Percentiles rank a stretch among this genome's conserved stretches.
Evolutionary conservation across 129 eudicot species (phyloP).

Genomic region (Kitagawia praeruptora): DNA sequence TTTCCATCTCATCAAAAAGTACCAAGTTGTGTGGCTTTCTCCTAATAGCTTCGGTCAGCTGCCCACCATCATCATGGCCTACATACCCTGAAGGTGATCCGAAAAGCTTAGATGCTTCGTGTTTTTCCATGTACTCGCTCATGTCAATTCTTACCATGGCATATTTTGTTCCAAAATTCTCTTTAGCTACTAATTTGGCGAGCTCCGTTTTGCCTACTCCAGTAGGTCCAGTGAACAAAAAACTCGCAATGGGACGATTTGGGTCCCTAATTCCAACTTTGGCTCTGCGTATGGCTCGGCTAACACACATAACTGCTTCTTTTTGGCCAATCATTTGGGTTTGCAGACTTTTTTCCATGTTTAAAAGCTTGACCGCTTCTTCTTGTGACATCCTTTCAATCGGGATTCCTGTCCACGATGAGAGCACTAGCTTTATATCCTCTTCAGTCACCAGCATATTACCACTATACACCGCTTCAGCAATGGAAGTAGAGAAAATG

Average conservation of each 20-base stretch:
- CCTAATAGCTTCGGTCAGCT: slow-evolving; percentile 35
- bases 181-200: slow-evolving; percentile 9
- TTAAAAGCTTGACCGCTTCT: slow-evolving; percentile 2
- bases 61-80: slow-evolving; percentile 50
- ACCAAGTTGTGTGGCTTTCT: slow-evolving; percentile 34
- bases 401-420: slow-evolving; percentile 13
- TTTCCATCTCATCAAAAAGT: slow-evolving; percentile 49
- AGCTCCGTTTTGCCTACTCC: slow-evolving; percentile 16
- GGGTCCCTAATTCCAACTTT: slow-evolving; percentile 17
- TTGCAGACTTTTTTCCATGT: slow-evolving; percentile 11
- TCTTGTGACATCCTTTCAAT: slow-evolving; percentile 3
- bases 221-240: slow-evolving; percentile 17
- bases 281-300: too few species aligned
- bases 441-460: neutral
- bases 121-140: slow-evolving; percentile 11
- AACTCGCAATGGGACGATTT: slow-evolving; percentile 17
- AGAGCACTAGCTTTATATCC: neutral
- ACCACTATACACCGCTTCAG: slow-evolving; percentile 1
- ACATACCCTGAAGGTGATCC: slow-evolving; percentile 51
- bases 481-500: slow-evolving; percentile 2
- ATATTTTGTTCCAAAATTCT: slow-evolving; percentile 17
- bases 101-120: slow-evolving; percentile 33
- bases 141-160: slow-evolving; percentile 11
- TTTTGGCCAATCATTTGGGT: slow-evolving; percentile 18
- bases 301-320: too few species aligned